Percentiles rank a stretch among this genome's conserved stretches.
Evolutionary conservation across 306 rosid species (phyloP).

Genomic region (Prunus campanulata): DNA sequence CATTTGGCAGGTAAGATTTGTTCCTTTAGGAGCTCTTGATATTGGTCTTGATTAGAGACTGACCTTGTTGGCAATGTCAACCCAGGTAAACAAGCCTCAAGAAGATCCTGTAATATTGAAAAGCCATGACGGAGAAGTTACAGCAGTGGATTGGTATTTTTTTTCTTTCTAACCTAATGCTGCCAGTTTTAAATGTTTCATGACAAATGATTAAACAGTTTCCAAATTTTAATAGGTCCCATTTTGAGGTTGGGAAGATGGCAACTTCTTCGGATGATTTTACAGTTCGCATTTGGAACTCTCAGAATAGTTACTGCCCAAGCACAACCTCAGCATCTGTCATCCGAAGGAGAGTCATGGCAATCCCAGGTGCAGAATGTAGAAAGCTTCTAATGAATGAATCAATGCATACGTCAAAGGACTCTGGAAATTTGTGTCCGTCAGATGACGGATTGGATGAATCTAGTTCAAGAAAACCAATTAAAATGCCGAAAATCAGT

Average conservation of each 20-base stretch:
- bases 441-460: slow-evolving; percentile 24
- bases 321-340: slow-evolving; percentile 40
- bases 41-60: slow-evolving; percentile 9
- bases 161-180: slow-evolving; percentile 10
- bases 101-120: slow-evolving; percentile 53
- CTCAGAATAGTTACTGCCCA: slow-evolving; percentile 33
- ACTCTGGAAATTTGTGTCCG: slow-evolving; percentile 11
- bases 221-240: slow-evolving; percentile 48
- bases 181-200: slow-evolving; percentile 15
- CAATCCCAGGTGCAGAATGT: slow-evolving; percentile 54
- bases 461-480: slow-evolving; percentile 26
- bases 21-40: not conserved
- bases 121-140: slow-evolving; percentile 77
- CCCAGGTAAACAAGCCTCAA: slow-evolving; percentile 69
- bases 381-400: slow-evolving; percentile 43
- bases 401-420: slow-evolving; percentile 26
- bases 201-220: not conserved
- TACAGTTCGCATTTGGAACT: slow-evolving; percentile 80
- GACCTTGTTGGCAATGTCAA: slow-evolving; percentile 23
- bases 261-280: slow-evolving; percentile 90
- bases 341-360: slow-evolving; percentile 77
- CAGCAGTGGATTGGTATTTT: slow-evolving; percentile 80
- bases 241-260: slow-evolving; percentile 65
- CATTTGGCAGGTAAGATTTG: slow-evolving; percentile 74
- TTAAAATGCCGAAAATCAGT: slow-evolving; percentile 44